phyloP scores from a whole-genome alignment of 257 asterid species.

The Fraxinus cuspidata region DNA sequence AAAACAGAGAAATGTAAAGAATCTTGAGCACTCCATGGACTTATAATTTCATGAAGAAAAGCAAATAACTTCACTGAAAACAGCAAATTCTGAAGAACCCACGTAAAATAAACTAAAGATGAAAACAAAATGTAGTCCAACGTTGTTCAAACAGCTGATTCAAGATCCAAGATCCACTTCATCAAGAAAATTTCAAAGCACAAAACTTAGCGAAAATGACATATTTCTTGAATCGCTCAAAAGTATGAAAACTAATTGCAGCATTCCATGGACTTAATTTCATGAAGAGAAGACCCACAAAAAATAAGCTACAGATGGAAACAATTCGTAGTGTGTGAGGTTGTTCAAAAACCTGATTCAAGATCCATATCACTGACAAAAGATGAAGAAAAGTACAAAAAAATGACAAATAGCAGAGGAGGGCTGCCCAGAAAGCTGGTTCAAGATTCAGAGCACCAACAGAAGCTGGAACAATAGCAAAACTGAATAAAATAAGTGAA shows the following conservation, averaged over 20 bases:
- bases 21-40: slow-evolving; percentile 37
- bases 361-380: neutral
- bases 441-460: neutral
- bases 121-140: too few species aligned
- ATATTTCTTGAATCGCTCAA: too few species aligned
- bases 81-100: slow-evolving; percentile 22
- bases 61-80: slow-evolving; percentile 9
- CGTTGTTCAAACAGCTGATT: too few species aligned
- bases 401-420: neutral
- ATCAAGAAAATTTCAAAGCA: too few species aligned
- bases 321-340: neutral
- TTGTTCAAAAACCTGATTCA: neutral
- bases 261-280: too few species aligned
- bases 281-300: too few species aligned
- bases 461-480: slow-evolving; percentile 3
- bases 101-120: neutral
- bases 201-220: too few species aligned
- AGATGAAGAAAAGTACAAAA: neutral
- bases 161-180: too few species aligned
- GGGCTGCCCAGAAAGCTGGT: neutral
- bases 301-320: too few species aligned
- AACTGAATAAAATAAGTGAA: neutral
- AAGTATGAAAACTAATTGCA: too few species aligned
- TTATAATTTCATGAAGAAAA: too few species aligned
- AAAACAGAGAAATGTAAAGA: slow-evolving; percentile 28